Evolutionary conservation across 768 basidiomycete genomes (phyloP).

Genomic region (Suillus americanus): DNA sequence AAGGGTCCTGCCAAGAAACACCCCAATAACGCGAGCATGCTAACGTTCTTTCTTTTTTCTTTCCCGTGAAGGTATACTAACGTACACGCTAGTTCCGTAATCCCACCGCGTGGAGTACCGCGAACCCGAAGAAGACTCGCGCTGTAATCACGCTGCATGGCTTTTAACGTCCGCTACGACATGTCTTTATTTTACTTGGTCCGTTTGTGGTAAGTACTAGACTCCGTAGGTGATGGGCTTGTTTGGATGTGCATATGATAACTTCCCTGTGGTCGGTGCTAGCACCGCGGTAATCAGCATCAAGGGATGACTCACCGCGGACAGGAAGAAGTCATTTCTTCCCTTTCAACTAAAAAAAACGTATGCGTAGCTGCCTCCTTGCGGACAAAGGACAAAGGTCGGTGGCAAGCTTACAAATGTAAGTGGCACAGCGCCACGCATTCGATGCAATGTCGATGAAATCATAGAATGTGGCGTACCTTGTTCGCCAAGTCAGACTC

Average conservation of each 20-base stretch:
- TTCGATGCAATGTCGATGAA: neutral
- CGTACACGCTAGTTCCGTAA: neutral
- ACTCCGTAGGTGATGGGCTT: neutral
- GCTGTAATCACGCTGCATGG: neutral
- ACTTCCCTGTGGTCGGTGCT: neutral
- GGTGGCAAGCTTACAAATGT: neutral
- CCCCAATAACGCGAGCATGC: neutral
- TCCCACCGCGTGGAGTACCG: neutral
- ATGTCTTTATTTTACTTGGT: neutral
- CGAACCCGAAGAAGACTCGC: neutral
- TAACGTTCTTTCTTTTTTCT: neutral
- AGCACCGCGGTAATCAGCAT: neutral
- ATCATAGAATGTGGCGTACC: neutral
- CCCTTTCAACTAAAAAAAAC: neutral
- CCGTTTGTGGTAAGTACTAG: neutral
- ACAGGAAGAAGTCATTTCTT: neutral
- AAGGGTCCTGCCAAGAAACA: neutral
- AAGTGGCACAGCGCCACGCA: neutral
- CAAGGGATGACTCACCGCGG: neutral
- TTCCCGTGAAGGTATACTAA: neutral
- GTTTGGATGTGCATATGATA: neutral
- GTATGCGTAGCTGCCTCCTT: neutral
- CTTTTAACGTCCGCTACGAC: neutral
- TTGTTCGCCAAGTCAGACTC: neutral
- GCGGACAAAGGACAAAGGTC: neutral